Conservation (phyloP, 2,329 filamentous ascomycete species). For the Neodidymelliopsis sp. region DNA sequence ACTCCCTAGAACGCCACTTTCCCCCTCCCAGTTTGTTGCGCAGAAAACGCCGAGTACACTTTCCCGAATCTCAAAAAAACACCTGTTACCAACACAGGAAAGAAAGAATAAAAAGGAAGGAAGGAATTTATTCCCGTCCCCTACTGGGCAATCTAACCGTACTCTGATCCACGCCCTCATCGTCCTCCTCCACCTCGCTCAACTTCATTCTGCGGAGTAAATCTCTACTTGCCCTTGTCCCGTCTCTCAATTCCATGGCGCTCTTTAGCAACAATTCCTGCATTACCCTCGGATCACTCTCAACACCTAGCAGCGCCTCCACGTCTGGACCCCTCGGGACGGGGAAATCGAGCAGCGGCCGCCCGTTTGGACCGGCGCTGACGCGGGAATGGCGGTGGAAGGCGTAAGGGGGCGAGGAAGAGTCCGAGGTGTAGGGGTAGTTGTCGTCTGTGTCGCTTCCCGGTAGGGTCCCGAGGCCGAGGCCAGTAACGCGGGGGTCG, state of each 20-base stretch:
- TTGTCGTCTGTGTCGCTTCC: conserved; percentile 33
- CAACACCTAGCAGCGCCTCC: conserved; percentile 33
- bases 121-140: conserved; percentile 1
- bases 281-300: conserved; percentile 28
- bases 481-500: conserved; percentile 8
- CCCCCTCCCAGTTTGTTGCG: no score
- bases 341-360: conserved; percentile 45
- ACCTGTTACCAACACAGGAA: no score
- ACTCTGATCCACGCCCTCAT: conserved; percentile 15
- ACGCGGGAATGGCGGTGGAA: conserved; percentile 31
- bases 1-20: no score
- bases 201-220: conserved; percentile 43
- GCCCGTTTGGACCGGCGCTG: conserved; percentile 41
- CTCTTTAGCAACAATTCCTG: conserved; percentile 41
- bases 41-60: no score
- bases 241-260: conserved; percentile 42
- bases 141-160: conserved; percentile 20
- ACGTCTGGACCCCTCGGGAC: conserved; percentile 40
- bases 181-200: conserved; percentile 33
- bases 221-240: conserved; percentile 38
- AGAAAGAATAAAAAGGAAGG: no score
- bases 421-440: conserved; percentile 32
- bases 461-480: conserved; percentile 21
- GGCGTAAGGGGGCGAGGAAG: conserved; percentile 12
- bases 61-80: no score